Evolutionary conservation across 768 basidiomycete species (phyloP).

Genomic region (Mrakia hoshinonis): DNA sequence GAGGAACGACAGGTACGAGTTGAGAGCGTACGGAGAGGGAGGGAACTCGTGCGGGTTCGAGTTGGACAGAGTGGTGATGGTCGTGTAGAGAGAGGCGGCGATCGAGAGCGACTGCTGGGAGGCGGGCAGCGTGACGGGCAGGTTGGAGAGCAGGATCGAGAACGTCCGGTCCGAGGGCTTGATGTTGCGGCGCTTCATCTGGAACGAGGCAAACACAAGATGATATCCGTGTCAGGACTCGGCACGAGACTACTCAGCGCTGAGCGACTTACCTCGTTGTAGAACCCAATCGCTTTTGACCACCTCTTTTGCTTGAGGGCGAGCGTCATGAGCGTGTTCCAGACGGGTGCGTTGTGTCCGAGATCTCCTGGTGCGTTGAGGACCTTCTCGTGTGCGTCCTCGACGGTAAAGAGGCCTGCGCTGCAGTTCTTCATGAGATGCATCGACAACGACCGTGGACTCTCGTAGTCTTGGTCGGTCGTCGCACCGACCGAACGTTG

Average conservation of each 20-base stretch:
- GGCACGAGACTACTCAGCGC: neutral
- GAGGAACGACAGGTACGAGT: constrained; percentile 16
- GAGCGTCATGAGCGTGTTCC: constrained; percentile 15
- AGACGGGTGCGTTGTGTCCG: neutral
- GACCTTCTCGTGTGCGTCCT: neutral
- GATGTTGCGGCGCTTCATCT: constrained; percentile 15
- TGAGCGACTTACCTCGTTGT: neutral
- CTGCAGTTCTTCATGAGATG: neutral
- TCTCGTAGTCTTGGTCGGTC: neutral
- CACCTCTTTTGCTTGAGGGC: constrained; percentile 5
- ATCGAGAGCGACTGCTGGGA: constrained; percentile 1
- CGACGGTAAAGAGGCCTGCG: neutral
- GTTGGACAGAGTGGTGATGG: constrained; percentile 4
- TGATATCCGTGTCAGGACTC: neutral
- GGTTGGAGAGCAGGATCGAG: neutral
- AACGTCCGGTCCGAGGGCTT: constrained; percentile 3
- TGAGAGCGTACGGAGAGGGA: neutral
- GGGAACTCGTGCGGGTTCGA: neutral
- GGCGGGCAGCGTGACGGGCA: neutral
- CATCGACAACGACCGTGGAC: neutral
- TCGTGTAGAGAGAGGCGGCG: constrained; percentile 6
- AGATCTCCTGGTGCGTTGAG: neutral
- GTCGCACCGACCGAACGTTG: neutral
- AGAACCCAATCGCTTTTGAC: neutral
- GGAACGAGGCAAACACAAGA: neutral